A percentile compares a stretch with the other conserved stretches of the same genome.
Conservation (phyloP, 2,329 filamentous ascomycete species). For the Penicillium digitatum region DNA sequence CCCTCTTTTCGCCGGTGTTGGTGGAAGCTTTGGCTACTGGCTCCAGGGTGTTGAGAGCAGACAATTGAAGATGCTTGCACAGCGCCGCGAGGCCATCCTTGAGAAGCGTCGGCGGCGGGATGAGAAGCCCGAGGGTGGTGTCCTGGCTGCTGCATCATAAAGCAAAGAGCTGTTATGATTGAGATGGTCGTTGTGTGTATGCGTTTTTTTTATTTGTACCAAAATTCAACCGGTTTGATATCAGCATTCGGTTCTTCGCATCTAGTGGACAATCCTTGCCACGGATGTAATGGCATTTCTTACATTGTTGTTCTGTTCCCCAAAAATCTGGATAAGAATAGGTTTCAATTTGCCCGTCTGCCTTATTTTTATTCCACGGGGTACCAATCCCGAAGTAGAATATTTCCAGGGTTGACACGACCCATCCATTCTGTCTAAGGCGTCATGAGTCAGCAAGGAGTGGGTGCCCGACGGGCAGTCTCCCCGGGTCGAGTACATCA, state of each 20-base stretch:
- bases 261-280: slow-evolving; percentile 2
- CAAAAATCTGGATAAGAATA: neutral
- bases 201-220: slow-evolving; percentile 27
- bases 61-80: slow-evolving; percentile 70
- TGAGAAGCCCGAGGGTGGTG: slow-evolving; percentile 38
- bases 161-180: slow-evolving; percentile 13
- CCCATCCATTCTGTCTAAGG: slow-evolving; percentile 6
- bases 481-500: slow-evolving; percentile 26
- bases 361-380: neutral
- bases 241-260: slow-evolving; percentile 14
- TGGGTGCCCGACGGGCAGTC: slow-evolving; percentile 12
- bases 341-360: neutral
- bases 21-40: slow-evolving; percentile 96
- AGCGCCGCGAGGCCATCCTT: slow-evolving; percentile 74
- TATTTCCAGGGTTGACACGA: slow-evolving; percentile 3
- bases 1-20: slow-evolving; percentile 79
- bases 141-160: slow-evolving; percentile 39
- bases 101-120: slow-evolving; percentile 84
- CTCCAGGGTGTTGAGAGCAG: slow-evolving; percentile 81
- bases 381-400: slow-evolving; percentile 4
- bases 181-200: slow-evolving; percentile 19
- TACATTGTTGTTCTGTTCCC: neutral
- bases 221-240: slow-evolving; percentile 33
- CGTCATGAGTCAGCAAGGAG: slow-evolving; percentile 20
- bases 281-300: neutral